phyloP scores from a whole-genome alignment of 176 grass and related monocot genomes.

The barley (Hordeum vulgare) region DNA sequence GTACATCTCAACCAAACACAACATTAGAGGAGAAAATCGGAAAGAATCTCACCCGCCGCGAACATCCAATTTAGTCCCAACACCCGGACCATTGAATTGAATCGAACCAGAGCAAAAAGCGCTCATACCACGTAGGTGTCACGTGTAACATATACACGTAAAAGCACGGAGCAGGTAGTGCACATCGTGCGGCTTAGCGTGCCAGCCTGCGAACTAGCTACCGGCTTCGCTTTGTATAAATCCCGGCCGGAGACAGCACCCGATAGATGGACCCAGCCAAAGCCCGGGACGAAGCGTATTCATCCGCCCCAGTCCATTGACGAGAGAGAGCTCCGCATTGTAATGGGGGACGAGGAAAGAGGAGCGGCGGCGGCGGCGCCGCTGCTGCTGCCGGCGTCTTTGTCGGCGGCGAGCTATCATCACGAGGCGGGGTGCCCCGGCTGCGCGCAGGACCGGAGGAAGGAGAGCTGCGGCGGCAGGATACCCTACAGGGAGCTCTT shows the following conservation, averaged over 20 bases:
- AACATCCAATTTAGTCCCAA: no score
- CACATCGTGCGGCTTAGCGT: no score
- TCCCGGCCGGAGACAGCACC: no score
- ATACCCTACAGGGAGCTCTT: conserved; percentile 61
- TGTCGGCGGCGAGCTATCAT: neutral
- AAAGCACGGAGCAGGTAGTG: no score
- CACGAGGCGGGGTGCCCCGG: conserved; percentile 49
- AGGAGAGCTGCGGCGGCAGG: conserved; percentile 29
- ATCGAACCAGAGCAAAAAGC: neutral
- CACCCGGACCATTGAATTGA: neutral
- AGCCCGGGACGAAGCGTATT: no score
- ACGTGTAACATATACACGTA: no score
- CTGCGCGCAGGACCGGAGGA: conserved; percentile 37
- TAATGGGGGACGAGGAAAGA: conserved; percentile 1
- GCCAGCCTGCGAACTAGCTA: neutral
- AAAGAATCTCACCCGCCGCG: no score
- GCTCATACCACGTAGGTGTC: no score
- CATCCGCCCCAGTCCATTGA: no score
- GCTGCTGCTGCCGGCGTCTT: neutral
- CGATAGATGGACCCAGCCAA: neutral
- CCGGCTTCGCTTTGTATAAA: neutral
- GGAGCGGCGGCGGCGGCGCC: neutral
- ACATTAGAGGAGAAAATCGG: no score
- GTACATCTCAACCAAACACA: no score
- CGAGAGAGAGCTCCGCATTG: neutral